Conservation (phyloP, 257 asterid species). For the Solanum corneliomulleri region DNA sequence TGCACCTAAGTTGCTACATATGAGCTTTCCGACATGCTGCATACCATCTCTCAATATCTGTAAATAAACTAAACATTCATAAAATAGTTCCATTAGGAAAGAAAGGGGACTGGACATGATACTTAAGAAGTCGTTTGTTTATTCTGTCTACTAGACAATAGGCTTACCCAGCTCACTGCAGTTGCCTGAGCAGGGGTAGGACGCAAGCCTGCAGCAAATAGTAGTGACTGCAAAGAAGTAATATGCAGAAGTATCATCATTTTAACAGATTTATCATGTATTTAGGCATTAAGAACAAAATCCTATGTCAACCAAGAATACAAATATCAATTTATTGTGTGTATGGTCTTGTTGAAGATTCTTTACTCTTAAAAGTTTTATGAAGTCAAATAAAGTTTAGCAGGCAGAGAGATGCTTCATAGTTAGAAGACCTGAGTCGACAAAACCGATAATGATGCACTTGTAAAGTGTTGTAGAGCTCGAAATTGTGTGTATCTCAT, state of each 20-base stretch:
- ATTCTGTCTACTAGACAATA: background rate
- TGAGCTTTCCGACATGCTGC: slow-evolving; percentile 92
- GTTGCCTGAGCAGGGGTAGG: slow-evolving; percentile 99
- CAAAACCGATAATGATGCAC: slow-evolving; percentile 84
- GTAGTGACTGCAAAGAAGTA: slow-evolving; percentile 77
- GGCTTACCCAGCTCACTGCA: slow-evolving; percentile 93
- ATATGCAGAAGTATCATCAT: slow-evolving; percentile 19
- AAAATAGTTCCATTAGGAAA: background rate
- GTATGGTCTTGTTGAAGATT: background rate
- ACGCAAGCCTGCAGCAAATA: slow-evolving; percentile 97
- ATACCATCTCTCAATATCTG: slow-evolving; percentile 94
- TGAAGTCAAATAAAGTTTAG: background rate
- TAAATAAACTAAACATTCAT: slow-evolving; percentile 5
- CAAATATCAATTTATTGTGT: background rate
- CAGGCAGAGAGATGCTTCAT: background rate
- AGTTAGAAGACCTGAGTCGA: slow-evolving; percentile 83
- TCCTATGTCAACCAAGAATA: background rate
- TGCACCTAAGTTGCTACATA: slow-evolving; percentile 93
- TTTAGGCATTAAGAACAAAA: background rate
- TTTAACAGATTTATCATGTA: background rate
- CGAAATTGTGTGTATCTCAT: slow-evolving; percentile 91
- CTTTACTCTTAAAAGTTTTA: background rate
- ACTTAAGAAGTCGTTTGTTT: background rate
- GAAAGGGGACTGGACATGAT: background rate
- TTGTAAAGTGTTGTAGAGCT: slow-evolving; percentile 87